Conservation (phyloP, 345 rosid species). For the Schrenkiella parvula region DNA sequence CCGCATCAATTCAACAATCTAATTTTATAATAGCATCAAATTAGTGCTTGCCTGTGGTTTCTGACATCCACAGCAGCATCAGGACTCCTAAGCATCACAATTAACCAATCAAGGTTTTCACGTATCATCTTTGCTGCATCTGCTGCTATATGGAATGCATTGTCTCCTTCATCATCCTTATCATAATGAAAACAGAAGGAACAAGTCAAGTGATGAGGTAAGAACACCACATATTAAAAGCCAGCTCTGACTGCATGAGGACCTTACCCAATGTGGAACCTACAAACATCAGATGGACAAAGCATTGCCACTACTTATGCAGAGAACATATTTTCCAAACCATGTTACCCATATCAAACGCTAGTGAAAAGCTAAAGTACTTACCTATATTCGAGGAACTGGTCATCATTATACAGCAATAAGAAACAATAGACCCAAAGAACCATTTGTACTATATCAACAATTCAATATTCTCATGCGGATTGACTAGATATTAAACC, state of each 20-base stretch:
- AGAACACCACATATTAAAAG: not conserved
- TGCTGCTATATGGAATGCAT: slow-evolving; percentile 98
- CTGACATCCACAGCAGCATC: slow-evolving; percentile 80
- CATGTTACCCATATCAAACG: not conserved
- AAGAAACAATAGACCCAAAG: not conserved
- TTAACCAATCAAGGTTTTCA: slow-evolving; percentile 96
- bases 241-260: slow-evolving; percentile 11
- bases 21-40: not conserved
- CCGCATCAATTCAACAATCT: not conserved
- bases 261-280: not conserved
- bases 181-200: slow-evolving; percentile 20
- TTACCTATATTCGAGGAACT: not conserved
- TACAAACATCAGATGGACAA: slow-evolving; percentile 10
- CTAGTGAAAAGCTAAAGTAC: not conserved
- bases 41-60: slow-evolving; percentile 75
- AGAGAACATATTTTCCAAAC: not conserved
- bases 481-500: not conserved
- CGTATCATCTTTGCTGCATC: slow-evolving; percentile 95
- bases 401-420: not conserved
- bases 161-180: slow-evolving; percentile 97
- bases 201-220: slow-evolving; percentile 21
- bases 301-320: not conserved
- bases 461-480: not conserved
- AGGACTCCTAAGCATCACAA: slow-evolving; percentile 75
- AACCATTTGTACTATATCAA: not conserved